phyloP scores from a whole-genome alignment of 495 filamentous ascomycete genomes.

The Amniculicola lignicola region DNA sequence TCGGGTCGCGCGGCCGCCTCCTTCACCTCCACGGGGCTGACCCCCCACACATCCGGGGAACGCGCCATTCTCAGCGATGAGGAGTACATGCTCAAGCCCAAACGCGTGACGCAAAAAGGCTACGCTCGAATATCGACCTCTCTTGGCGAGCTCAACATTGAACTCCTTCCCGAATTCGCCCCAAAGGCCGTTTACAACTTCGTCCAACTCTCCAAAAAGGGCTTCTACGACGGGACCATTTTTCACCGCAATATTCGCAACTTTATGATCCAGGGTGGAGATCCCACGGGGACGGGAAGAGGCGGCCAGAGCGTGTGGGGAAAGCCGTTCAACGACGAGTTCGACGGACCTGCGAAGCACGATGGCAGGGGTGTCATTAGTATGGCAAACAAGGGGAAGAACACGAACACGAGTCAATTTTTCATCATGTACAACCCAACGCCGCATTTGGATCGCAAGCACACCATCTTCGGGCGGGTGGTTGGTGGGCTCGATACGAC shows the following conservation, averaged over 20 bases:
- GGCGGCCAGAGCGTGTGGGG: slow-evolving; percentile 89
- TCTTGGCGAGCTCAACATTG: slow-evolving; percentile 77
- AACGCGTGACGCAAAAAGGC: slow-evolving; percentile 80
- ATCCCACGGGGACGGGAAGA: slow-evolving; percentile 84
- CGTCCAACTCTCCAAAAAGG: slow-evolving; percentile 77
- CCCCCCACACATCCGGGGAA: slow-evolving; percentile 82
- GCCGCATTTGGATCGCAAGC: slow-evolving; percentile 85
- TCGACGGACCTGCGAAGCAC: slow-evolving; percentile 82
- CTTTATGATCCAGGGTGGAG: slow-evolving; percentile 98
- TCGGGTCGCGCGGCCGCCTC: slow-evolving; percentile 90
- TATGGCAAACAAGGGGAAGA: slow-evolving; percentile 96
- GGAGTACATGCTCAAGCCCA: slow-evolving; percentile 90
- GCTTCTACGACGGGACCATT: slow-evolving; percentile 76
- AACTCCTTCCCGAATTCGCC: slow-evolving; percentile 85
- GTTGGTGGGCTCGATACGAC: slow-evolving; percentile 71
- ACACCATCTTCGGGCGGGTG: slow-evolving; percentile 90
- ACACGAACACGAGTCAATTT: slow-evolving; percentile 93
- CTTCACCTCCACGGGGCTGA: slow-evolving; percentile 90
- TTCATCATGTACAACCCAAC: slow-evolving; percentile 85
- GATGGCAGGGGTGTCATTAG: slow-evolving; percentile 64
- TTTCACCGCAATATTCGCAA: slow-evolving; percentile 92
- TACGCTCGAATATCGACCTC: slow-evolving; percentile 87
- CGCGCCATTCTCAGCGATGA: slow-evolving; percentile 84
- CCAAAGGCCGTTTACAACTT: slow-evolving; percentile 98
- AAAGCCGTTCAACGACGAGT: slow-evolving; percentile 87